Conservation (phyloP, 176 grass and related monocot species). For the Oryza brachyantha region DNA sequence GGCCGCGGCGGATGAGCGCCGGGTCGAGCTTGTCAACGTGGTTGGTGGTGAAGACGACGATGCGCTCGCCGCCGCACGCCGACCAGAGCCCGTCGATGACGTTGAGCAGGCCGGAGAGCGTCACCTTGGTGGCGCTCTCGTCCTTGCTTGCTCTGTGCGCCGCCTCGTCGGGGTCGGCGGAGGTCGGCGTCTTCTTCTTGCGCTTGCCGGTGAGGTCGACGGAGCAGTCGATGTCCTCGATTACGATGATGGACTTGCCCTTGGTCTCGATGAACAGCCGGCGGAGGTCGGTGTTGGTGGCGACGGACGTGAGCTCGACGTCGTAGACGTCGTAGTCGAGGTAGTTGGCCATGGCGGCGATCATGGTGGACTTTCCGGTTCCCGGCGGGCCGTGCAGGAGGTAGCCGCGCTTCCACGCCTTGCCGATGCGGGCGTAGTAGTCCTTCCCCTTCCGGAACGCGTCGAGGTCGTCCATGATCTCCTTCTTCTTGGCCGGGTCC, state of each 20-base stretch:
- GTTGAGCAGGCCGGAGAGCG: conserved; percentile 34
- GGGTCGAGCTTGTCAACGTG: conserved; percentile 28
- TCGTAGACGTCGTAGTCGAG: conserved; percentile 34
- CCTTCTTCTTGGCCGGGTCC: conserved; percentile 33
- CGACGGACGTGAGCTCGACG: conserved; percentile 25
- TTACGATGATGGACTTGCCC: conserved; percentile 60
- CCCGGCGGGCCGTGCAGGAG: not conserved
- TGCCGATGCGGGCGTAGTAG: conserved; percentile 30
- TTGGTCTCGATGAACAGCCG: conserved; percentile 38
- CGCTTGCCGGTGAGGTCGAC: conserved; percentile 36
- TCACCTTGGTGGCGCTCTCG: not conserved
- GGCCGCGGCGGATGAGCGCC: conserved; percentile 35
- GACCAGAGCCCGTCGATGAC: conserved; percentile 51
- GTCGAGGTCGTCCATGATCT: conserved; percentile 45
- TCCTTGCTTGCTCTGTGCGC: too few relatives aligned
- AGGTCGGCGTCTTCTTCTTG: not conserved
- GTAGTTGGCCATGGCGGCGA: conserved; percentile 33
- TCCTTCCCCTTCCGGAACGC: conserved; percentile 24
- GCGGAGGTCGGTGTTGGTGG: conserved; percentile 35
- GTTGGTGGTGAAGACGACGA: conserved; percentile 43
- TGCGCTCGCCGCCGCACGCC: conserved; percentile 37
- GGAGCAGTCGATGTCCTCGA: conserved; percentile 68
- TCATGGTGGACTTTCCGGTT: conserved; percentile 38
- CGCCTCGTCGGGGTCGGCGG: too few relatives aligned
- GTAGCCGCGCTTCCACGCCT: conserved; percentile 32